Base-by-base conservation (phyloP, 768 basidiomycete species). In the Trametes coccinea region DNA sequence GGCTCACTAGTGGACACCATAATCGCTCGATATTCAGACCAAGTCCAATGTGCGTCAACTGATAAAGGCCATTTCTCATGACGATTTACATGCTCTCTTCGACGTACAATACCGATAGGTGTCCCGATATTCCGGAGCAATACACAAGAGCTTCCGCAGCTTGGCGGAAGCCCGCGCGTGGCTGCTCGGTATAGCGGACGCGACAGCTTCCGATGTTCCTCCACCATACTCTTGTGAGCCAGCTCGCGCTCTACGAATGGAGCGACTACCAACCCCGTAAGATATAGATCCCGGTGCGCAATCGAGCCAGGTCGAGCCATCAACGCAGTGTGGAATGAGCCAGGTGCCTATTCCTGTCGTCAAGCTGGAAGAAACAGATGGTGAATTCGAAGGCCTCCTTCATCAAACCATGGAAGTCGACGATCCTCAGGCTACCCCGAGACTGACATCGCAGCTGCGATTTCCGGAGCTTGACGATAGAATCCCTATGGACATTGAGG, bases 121-220 rank as follows among this genome's bases (percentile, higher is more conserved):
- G 13, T 75, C 79, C 11, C 76, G 83, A 59, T 87, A 74, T 69
- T 81, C 85, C 0, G 76, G 77, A 3, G 80, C 84, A 6, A 68
- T 78, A 16, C 80, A 81, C 69, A 84, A 82, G 66, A 81, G 82
- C 60, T 88, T 89, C 64, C 67, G 66, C 0, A 77, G 78, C 10
- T 66, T 60, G 34, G 52, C 64, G 40, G 73, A 79, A 30, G 87
- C 87, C 2, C 78, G 84, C 66, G 72, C 76, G 46, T 89, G 84
- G 84, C 53, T 68, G 3, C 58, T 60, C 0, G 62, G 62, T 27
- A 40, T 63, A 5, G 62, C 62, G 9, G 62, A 63, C 39, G 56
- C 57, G 30, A 43, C 52, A 0, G 49, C 41, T 7, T 55, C 54
- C 4, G 59, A 55, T 47, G 53, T 27, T 4, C 10, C 50, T 27